A percentile compares a stretch with the other conserved stretches of the same genome.
Conservation (phyloP, 1,284 basidiomycete genomes). For the Agaricales sp. region DNA sequence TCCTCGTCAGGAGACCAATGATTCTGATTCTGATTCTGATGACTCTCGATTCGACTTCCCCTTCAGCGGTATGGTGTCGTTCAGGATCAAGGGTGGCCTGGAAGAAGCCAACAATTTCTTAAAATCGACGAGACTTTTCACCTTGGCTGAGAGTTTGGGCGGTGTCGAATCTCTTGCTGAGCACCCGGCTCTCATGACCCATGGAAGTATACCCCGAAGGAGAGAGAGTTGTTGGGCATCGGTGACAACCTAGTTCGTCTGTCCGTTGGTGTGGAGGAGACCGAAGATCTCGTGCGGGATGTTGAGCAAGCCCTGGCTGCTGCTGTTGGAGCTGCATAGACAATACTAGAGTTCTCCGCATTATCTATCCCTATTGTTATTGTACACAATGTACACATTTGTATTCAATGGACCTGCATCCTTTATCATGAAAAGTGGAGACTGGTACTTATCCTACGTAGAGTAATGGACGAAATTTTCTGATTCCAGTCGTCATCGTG, state of each 20-base stretch:
- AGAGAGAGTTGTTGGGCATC: conserved; percentile 68
- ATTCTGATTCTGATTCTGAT: conserved; percentile 17
- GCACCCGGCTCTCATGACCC: conserved; percentile 81
- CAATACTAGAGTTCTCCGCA: too few species aligned
- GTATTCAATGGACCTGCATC: too few species aligned
- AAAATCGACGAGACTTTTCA: conserved; percentile 60
- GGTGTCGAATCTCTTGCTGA: conserved; percentile 90
- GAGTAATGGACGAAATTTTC: too few species aligned
- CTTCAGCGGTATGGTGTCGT: conserved; percentile 79
- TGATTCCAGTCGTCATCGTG: too few species aligned
- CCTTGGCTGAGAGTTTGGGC: conserved; percentile 84
- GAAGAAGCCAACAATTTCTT: conserved; percentile 63
- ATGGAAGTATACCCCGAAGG: conserved; percentile 65
- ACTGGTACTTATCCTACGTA: too few species aligned
- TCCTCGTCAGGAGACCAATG: conserved; percentile 11
- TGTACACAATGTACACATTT: too few species aligned
- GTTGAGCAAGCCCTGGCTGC: conserved; percentile 48
- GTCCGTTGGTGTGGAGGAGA: conserved; percentile 86
- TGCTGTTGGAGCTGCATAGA: neutral
- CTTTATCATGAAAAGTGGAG: too few species aligned
- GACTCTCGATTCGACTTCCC: conserved; percentile 52
- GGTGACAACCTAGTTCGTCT: conserved; percentile 74
- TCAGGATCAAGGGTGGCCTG: conserved; percentile 52
- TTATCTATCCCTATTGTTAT: too few species aligned
- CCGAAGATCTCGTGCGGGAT: conserved; percentile 70